Evolutionary conservation across 2,329 filamentous ascomycete species (phyloP).

Genomic region (Diplodia intermedia): DNA sequence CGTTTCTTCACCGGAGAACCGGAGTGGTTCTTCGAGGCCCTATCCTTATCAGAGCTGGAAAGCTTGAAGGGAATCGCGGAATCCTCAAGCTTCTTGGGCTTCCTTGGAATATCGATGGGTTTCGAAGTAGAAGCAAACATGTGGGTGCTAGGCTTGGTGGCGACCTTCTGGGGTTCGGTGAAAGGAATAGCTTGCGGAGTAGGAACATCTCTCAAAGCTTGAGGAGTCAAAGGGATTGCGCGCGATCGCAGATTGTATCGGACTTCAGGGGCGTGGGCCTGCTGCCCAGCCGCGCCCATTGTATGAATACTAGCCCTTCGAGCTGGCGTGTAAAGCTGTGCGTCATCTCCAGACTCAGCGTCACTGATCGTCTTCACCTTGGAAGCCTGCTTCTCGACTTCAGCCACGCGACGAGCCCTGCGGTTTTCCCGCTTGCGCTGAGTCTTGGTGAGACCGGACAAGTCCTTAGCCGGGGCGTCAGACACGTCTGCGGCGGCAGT

Average conservation of each 20-base stretch:
- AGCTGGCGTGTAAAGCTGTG: slow-evolving; percentile 41
- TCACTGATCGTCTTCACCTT: slow-evolving; percentile 38
- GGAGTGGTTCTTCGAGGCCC: not conserved
- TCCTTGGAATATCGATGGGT: slow-evolving; percentile 18
- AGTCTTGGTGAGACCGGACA: slow-evolving; percentile 43
- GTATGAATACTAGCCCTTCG: slow-evolving; percentile 46
- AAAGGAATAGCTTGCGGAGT: not conserved
- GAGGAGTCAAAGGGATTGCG: slow-evolving; percentile 4
- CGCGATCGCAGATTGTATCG: slow-evolving; percentile 24
- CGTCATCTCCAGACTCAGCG: slow-evolving; percentile 47
- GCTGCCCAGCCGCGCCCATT: not conserved
- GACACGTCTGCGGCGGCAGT: slow-evolving; percentile 21
- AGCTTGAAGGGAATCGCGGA: slow-evolving; percentile 27
- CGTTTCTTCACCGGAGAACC: slow-evolving; percentile 21
- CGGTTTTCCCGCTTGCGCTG: slow-evolving; percentile 46
- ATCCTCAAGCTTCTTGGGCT: slow-evolving; percentile 13
- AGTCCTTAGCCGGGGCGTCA: not conserved
- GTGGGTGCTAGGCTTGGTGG: not conserved
- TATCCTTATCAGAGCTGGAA: slow-evolving; percentile 14
- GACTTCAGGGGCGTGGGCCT: not conserved
- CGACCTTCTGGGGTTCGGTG: slow-evolving; percentile 25
- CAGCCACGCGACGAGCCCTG: slow-evolving; percentile 37
- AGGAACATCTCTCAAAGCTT: slow-evolving; percentile 1
- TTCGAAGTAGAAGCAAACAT: slow-evolving; percentile 4
- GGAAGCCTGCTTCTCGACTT: slow-evolving; percentile 35